Base-by-base conservation (phyloP, 495 filamentous ascomycete species). In the Clohesyomyces aquaticus region DNA sequence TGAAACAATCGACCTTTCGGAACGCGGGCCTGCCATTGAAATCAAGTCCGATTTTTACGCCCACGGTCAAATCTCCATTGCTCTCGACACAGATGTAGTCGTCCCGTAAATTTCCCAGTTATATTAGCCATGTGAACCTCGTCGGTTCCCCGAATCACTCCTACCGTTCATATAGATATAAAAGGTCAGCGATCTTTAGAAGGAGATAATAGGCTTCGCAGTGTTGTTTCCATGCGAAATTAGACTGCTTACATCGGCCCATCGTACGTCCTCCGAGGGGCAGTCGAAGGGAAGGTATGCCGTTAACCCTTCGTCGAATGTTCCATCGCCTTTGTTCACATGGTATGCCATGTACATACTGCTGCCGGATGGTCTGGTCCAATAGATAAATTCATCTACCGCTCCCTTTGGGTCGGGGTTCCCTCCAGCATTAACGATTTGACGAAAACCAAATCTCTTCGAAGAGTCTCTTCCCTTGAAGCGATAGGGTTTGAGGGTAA, bases 211-310 rank as follows among this genome's bases (percentile, higher is more conserved):
- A n/a, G n/a, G n/a, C n/a, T n/a, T n/a, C n/a, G n/a, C n/a, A n/a
- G n/a, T n/a, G n/a, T n/a, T n/a, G n/a, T n/a, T n/a, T n/a, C n/a
- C n/a, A n/a, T n/a, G n/a, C n/a, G n/a, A n/a, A n/a, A n/a, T n/a
- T n/a, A n/a, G n/a, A n/a, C n/a, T n/a, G n/a, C n/a, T 32, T 38
- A 54, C 51, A 54, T 54, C 51, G 27, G 25, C 51, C 51, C 27
- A 54, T 22, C 51, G 9, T n/a, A 29, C 25, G 21, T 54, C 51
- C 1, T 54, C 25, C 3, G 51, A 54, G 9, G 51, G 51, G 22
- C 51, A 54, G 14, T 35, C 25, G 19, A 54, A 38, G 6, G 51
- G 51, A 4, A 32, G 11, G 9, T 19, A 6, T 32, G 6, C 51
- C 27, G 10, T 18, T 3, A 38, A 18, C 2, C 4, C 25, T n/a